Conservation (phyloP, 768 basidiomycete genomes). For the Mycena pura region DNA sequence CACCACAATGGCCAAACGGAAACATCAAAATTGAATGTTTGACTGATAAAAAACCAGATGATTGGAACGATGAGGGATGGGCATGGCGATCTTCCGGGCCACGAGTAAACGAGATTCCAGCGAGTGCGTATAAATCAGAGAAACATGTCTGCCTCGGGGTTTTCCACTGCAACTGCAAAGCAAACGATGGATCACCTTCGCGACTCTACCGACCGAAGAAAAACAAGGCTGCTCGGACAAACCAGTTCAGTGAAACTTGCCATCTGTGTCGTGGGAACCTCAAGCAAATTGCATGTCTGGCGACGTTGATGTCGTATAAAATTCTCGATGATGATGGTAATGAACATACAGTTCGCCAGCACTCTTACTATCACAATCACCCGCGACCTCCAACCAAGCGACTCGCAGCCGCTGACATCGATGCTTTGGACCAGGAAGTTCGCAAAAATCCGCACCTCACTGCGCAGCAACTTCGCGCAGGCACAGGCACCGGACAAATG, state of each 20-base stretch:
- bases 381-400: background rate
- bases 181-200: background rate
- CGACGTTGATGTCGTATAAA: background rate
- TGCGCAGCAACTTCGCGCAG: conserved; percentile 4
- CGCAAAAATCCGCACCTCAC: conserved; percentile 2
- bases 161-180: background rate
- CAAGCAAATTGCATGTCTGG: background rate
- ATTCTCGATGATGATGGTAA: background rate
- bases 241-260: background rate
- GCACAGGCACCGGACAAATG: background rate
- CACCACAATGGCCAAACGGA: conserved; percentile 4
- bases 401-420: background rate
- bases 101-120: background rate
- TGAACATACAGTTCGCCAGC: background rate
- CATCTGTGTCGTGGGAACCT: background rate
- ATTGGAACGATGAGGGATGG: conserved; percentile 1
- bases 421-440: conserved; percentile 1
- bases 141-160: background rate
- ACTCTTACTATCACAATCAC: conserved; percentile 2
- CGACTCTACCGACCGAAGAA: conserved; percentile 9
- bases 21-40: conserved; percentile 6
- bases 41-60: background rate
- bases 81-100: conserved; percentile 5
- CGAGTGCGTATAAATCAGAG: background rate
- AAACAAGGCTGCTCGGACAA: background rate